Evolutionary conservation across 192 early-diverging fungal genomes (phyloP).

Genomic region (Coemansia sp.): DNA sequence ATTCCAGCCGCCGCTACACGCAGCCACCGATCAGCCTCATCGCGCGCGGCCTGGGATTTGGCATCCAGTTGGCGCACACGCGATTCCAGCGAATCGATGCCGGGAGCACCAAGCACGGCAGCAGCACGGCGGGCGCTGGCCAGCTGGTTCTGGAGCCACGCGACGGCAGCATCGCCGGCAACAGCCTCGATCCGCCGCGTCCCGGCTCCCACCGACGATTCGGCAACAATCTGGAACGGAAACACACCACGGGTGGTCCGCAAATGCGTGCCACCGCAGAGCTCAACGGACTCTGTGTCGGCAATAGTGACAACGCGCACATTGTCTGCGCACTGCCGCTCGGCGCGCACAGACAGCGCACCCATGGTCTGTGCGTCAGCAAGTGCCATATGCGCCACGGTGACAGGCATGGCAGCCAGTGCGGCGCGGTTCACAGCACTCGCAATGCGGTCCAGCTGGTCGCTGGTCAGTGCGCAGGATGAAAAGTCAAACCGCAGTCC

Average conservation of each 20-base stretch:
- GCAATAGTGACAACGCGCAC: constrained; percentile 91
- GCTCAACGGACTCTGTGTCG: constrained; percentile 77
- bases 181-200: constrained; percentile 93
- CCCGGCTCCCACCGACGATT: constrained; percentile 91
- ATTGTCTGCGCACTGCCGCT: constrained; percentile 89
- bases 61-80: constrained; percentile 24
- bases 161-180: constrained; percentile 85
- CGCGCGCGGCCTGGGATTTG: constrained; percentile 12
- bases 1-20: constrained; percentile 27
- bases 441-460: constrained; percentile 72
- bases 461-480: constrained; percentile 60
- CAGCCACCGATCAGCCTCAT: constrained; percentile 30
- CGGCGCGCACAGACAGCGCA: constrained; percentile 91
- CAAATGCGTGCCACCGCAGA: constrained; percentile 98
- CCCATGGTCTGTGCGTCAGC: constrained; percentile 77
- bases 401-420: constrained; percentile 68
- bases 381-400: constrained; percentile 80
- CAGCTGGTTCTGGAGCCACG: constrained; percentile 68
- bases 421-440: constrained; percentile 77
- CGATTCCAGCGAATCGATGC: constrained; percentile 69
- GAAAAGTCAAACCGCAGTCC: constrained; percentile 97
- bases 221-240: constrained; percentile 81
- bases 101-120: constrained; percentile 56
- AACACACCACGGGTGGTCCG: constrained; percentile 85
- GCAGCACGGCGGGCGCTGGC: constrained; percentile 61